These are phyloP conservation scores for Naganishia randhawae DNA, from an alignment of 768 basidiomycete genomes.

Conservation along the genomic window DNA sequence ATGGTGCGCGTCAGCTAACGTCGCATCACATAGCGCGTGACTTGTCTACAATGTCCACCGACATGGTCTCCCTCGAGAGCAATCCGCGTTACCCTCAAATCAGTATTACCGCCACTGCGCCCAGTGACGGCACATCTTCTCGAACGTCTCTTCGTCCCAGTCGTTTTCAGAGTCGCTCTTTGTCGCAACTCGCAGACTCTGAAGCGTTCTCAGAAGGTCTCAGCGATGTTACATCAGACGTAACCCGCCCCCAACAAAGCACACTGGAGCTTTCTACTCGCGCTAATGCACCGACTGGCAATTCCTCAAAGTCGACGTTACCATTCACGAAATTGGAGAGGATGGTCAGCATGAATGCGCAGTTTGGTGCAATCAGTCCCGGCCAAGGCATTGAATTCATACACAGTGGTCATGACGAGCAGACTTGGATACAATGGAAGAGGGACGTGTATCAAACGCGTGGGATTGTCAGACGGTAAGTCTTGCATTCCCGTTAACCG, in stretches of 20 bases:
- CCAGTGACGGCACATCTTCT: slow-evolving; percentile 2
- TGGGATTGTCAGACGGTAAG: not conserved
- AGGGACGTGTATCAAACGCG: not conserved
- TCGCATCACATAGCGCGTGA: not conserved
- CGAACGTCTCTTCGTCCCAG: slow-evolving; percentile 1
- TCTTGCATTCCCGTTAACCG: not conserved
- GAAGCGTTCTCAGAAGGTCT: slow-evolving; percentile 5
- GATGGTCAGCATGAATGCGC: not conserved
- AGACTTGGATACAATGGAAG: not conserved
- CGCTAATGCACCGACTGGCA: not conserved
- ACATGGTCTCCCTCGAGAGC: slow-evolving; percentile 1
- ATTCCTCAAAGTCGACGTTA: not conserved
- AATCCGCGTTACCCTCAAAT: not conserved
- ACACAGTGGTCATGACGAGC: slow-evolving; percentile 7
- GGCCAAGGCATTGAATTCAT: slow-evolving; percentile 9
- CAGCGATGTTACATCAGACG: slow-evolving; percentile 2
- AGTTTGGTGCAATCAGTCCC: not conserved
- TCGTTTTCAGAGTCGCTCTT: not conserved
- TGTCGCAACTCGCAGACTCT: slow-evolving; percentile 14
- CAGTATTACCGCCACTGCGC: slow-evolving; percentile 9
- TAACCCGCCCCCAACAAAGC: not conserved
- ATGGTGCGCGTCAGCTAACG: not conserved
- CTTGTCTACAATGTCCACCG: not conserved
- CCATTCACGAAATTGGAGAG: slow-evolving; percentile 1
- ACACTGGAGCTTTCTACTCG: not conserved